Conservation (phyloP, 139 green algal genomes). For the Yamagishiella unicocca region DNA sequence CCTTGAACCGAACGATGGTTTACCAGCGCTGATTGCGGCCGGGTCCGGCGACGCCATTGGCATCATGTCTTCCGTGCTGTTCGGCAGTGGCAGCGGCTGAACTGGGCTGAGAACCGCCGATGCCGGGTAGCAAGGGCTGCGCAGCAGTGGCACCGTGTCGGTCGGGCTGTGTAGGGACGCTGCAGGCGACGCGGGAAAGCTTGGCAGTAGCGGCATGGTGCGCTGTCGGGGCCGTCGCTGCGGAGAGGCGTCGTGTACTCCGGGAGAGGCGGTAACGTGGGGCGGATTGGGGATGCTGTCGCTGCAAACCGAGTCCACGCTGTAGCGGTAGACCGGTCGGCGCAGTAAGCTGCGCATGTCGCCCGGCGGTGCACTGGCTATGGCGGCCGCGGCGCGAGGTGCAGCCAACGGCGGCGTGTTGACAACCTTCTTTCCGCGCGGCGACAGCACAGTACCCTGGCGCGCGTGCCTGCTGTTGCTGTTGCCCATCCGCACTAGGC, state of each 20-base stretch:
- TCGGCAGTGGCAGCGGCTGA: neutral
- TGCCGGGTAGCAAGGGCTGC: neutral
- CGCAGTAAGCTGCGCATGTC: neutral
- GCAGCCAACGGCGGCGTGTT: neutral
- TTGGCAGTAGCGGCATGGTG: neutral
- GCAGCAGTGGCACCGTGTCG: neutral
- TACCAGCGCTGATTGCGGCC: no score
- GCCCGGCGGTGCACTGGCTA: neutral
- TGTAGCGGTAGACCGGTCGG: neutral
- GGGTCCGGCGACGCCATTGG: constrained; percentile 4
- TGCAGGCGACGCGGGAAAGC: neutral
- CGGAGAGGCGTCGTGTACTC: neutral
- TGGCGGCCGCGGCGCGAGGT: neutral
- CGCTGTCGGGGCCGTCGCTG: neutral
- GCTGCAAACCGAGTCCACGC: constrained; percentile 13
- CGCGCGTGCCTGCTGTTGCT: neutral
- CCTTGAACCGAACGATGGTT: no score
- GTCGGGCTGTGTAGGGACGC: neutral
- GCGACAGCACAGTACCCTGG: neutral
- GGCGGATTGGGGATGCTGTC: neutral
- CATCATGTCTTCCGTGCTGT: constrained; percentile 3
- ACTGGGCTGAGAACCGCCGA: neutral
- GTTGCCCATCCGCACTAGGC: neutral
- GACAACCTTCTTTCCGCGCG: neutral
- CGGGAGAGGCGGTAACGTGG: neutral